These are phyloP conservation scores for Stentor coeruleus DNA, from an alignment of 73 alveolate genomes.

Conservation along the genomic window DNA sequence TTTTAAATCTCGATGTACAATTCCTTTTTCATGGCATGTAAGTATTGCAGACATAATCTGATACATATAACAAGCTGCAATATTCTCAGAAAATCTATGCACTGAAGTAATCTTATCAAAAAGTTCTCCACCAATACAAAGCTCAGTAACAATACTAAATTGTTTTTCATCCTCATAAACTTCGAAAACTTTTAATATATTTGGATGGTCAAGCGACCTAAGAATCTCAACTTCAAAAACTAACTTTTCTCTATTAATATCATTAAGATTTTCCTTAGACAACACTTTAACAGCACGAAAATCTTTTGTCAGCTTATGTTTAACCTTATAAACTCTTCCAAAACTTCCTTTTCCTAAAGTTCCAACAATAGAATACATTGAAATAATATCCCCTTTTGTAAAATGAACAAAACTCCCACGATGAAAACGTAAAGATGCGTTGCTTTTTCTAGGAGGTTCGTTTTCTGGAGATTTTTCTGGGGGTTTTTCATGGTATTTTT, in stretches of 20 bases:
- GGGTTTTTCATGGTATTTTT: too few relatives aligned
- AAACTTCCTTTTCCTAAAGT: constrained; percentile 68
- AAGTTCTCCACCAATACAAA: constrained; percentile 48
- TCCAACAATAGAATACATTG: too few relatives aligned
- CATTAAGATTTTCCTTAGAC: constrained; percentile 66
- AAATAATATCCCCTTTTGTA: too few relatives aligned
- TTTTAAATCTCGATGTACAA: constrained; percentile 77
- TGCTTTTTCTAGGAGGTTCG: too few relatives aligned
- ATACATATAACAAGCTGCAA: constrained; percentile 68
- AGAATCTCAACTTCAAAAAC: constrained; percentile 52
- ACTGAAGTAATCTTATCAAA: constrained; percentile 30
- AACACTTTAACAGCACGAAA: constrained; percentile 74
- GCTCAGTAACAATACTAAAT: constrained; percentile 41
- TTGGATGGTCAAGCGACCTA: constrained; percentile 64
- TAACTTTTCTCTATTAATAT: constrained; percentile 47
- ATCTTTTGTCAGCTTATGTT: constrained; percentile 54
- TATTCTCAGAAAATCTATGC: constrained; percentile 38
- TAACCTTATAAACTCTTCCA: constrained; percentile 60
- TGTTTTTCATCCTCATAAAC: constrained; percentile 45
- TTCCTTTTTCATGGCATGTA: constrained; percentile 65
- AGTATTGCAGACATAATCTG: constrained; percentile 65
- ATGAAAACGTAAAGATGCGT: too few relatives aligned
- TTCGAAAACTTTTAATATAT: constrained; percentile 61
- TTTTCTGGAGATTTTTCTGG: too few relatives aligned
- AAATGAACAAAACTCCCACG: too few relatives aligned